Base-by-base conservation (phyloP, 2,329 filamentous ascomycete genomes). In the Diaporthe aspalathi region DNA sequence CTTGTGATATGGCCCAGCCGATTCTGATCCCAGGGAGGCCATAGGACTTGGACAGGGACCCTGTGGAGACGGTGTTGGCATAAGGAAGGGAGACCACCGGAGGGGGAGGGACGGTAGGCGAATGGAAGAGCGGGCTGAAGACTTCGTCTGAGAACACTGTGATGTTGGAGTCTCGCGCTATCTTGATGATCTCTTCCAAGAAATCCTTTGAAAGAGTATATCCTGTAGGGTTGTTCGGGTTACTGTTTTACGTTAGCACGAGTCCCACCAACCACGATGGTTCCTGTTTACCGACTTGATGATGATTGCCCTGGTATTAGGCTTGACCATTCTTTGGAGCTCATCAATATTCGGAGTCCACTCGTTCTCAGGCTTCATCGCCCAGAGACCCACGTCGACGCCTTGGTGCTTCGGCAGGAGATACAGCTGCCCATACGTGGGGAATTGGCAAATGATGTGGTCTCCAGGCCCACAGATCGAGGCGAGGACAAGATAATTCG, bases 21-120 rank as follows among this genome's bases (percentile, higher is more conserved):
- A 98, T 93, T 80, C 95, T 95, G 0, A 94, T 94, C 79, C 97
- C 97, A 56, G 95, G 83, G n/a, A 88, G 83, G 16, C 65, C 65
- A 5, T 45, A 43, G 5, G 49, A 40, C 32, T 67, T 67, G 2
- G 65, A 67, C 20, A 67, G 20, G 24, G 65, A 67, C 16, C 65
- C 65, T 1, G 49, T 57, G 17, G 65, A 57, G 16, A 67, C 12
- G 11, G 35, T 67, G 3, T 57, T 67, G 24, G 49, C 27, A 50
- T 67, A 67, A 6, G 49, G 17, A 16, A 67, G 49, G 12, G 65
- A 67, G 17, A 57, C 65, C 49, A 43, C 12, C 17, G 65, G 65
- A 35, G 65, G 49, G 5, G 49, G 65, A 43, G 65, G 65, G 49
- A 47, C 32, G 11, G 49, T 47, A 1, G 35, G 49, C 4, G 49